Base-by-base conservation (phyloP, 177 flowering plant species). In the Vitis hybrid region DNA sequence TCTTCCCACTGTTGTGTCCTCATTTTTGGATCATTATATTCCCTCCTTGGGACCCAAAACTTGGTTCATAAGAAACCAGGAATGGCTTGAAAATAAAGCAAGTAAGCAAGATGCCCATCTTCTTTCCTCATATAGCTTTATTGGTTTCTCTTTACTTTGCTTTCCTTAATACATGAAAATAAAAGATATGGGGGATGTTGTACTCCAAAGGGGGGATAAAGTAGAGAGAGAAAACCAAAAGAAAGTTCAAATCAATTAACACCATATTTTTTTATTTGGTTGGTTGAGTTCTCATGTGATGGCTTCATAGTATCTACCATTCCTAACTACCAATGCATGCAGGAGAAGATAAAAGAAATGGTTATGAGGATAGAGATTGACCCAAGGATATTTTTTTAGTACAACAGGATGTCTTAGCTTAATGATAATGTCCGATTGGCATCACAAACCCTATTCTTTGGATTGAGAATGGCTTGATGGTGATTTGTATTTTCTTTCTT, bases 291-390 rank as follows among this genome's bases (percentile, higher is more conserved):
- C 30, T 26, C 80, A 70, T 76, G 80, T 74, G 83, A 76, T 76
- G 64, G 72, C 59, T 76, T 50, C 68, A 74, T 64, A 60, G 6
- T 65, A 80, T 78, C 83, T 83, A 72, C 82, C 83, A 76, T 76
- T 80, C 86, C 72, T 12, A 80, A 78, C 81, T 74, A 76, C 77
- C 80, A 72, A 18, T 11, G 3, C 15, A 21, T 51, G 3, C 12
- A 11, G 6, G 19, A 52, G 9, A 48, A 18, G n/a, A 65, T 18
- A 54, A 62, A 13, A 1, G 9, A n/a, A 2, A 52, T 15, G 21
- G 57, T 18, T 18, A 56, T 56, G 64, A 48, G n/a, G 61, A 57
- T 6, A 23, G 34, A 21, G 23, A 17, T n/a, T 15, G 56, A 2
- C 56, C 17, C 6, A 39, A 39, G 45, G 45, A 39, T 39, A 5